Conservation (phyloP, 352 stramenopile species). For the Pilasporangium apinafurcum region DNA sequence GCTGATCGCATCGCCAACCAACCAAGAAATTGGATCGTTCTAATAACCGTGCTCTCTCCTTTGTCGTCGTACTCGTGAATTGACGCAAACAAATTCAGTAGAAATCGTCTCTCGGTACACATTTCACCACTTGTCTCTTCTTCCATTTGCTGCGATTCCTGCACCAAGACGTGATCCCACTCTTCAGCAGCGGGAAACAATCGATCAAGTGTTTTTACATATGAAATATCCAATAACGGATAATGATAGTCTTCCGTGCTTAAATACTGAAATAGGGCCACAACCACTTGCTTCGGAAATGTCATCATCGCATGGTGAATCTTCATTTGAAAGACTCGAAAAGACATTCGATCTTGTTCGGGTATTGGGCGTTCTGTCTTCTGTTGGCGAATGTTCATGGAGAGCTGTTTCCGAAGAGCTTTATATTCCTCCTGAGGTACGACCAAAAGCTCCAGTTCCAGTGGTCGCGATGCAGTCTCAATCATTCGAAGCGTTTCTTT, state of each 20-base stretch:
- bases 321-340: constrained; percentile 80
- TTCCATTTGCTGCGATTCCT: constrained; percentile 49
- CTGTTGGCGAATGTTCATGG: constrained; percentile 80
- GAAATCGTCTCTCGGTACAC: constrained; percentile 69
- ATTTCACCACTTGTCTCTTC: constrained; percentile 64
- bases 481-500: constrained; percentile 84
- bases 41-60: constrained; percentile 78
- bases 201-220: constrained; percentile 45
- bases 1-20: constrained; percentile 72
- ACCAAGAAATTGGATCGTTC: constrained; percentile 76
- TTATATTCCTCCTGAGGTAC: constrained; percentile 74
- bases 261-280: constrained; percentile 73
- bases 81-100: constrained; percentile 79
- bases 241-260: constrained; percentile 60
- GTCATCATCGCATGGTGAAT: constrained; percentile 74
- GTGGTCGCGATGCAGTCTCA: constrained; percentile 58
- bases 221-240: constrained; percentile 35
- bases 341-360: constrained; percentile 82
- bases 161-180: constrained; percentile 45
- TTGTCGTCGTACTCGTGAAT: constrained; percentile 87
- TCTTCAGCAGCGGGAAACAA: constrained; percentile 42
- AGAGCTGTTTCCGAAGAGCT: constrained; percentile 60
- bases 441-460: constrained; percentile 68
- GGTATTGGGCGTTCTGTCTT: constrained; percentile 79
- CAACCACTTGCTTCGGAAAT: constrained; percentile 57